Evolutionary conservation across 345 rosid genomes (phyloP), one percentile per base, ranked within the genome.

Genomic region (Brassica carinata): DNA sequence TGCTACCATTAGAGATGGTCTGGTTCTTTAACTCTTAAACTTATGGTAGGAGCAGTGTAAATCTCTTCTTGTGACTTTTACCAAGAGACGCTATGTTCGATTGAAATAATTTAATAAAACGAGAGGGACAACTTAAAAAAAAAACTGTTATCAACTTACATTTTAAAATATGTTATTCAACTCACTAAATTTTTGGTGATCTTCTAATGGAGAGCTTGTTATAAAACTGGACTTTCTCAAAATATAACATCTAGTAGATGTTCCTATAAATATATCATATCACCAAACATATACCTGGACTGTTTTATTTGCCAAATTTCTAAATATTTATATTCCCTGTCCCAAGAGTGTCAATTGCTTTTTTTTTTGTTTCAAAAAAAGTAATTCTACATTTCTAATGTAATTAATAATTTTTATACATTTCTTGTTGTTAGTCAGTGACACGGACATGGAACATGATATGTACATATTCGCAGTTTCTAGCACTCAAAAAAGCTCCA

Each of bases 1-100:
- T 15, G 90, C 97, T 4, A 91, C 93, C 18, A 86, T 93, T 58
- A 85, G 81, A 77, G 94, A 91, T 67, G 91, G 89, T 82, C 83
- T 85, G 0, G 34, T 89, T 9, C 73, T 93, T 69, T 91, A 87
- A 33, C n/a, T 38, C 9, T 45, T 33, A 59, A 65, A 5, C 17
- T 3, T 61, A 11, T 23, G 3, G 1, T 59, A 19, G 30, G 6
- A 8, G 64, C 30, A 8, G 14, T 61, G 31, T 61, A 23, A 23
- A 61, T 8, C 64, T 10, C 64, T 59, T 19, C 29, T 7, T 15
- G 19, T 15, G 9, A n/a, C 11, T 18, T 57, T 18, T 57, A 57
- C 2, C 11, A 3, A 19, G 30, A 19, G 64, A 19, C 64, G 14
- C 29, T 59, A 59, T 10, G 30, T 59, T 59, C 30, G 64, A 23